Evolutionary conservation across 2,329 filamentous ascomycete species (phyloP).

Genomic region (Hymenoscyphus repandus): DNA sequence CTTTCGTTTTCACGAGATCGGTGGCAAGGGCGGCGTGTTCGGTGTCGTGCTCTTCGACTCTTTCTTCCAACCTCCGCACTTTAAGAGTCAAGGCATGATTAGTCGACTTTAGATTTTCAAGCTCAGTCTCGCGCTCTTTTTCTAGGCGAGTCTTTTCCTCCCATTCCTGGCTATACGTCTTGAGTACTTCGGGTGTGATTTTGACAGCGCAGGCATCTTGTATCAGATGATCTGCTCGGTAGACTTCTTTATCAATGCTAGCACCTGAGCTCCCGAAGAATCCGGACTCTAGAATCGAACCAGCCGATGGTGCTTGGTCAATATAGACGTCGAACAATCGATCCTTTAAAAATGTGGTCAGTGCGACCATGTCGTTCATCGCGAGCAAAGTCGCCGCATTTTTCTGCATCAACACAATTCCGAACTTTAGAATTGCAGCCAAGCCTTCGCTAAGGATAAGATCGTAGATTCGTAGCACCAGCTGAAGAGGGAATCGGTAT

Average conservation of each 20-base stretch:
- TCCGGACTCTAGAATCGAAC: conserved; percentile 87
- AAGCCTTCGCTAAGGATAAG: conserved; percentile 90
- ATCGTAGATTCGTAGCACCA: conserved; percentile 95
- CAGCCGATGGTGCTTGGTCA: conserved; percentile 86
- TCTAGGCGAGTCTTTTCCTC: conserved; percentile 82
- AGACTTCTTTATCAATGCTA: conserved; percentile 91
- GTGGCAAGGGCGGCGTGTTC: conserved; percentile 90
- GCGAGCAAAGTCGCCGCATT: conserved; percentile 72
- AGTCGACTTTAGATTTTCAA: conserved; percentile 64
- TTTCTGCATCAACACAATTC: conserved; percentile 93
- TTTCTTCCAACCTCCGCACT: conserved; percentile 81
- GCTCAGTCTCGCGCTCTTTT: conserved; percentile 74
- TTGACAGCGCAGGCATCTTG: conserved; percentile 86
- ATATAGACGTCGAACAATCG: conserved; percentile 96
- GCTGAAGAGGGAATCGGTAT: conserved; percentile 92
- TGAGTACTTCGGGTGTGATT: conserved; percentile 76
- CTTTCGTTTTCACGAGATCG: conserved; percentile 85
- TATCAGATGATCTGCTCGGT: conserved; percentile 88
- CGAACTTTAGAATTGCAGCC: conserved; percentile 89
- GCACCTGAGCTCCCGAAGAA: conserved; percentile 93
- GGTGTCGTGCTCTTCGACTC: conserved; percentile 79
- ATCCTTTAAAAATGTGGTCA: conserved; percentile 90
- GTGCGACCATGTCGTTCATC: conserved; percentile 85
- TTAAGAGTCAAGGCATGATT: conserved; percentile 66
- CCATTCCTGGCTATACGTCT: conserved; percentile 80